Base-by-base conservation (phyloP, 108 stramenopile genomes). In the Nitzschia palea region DNA sequence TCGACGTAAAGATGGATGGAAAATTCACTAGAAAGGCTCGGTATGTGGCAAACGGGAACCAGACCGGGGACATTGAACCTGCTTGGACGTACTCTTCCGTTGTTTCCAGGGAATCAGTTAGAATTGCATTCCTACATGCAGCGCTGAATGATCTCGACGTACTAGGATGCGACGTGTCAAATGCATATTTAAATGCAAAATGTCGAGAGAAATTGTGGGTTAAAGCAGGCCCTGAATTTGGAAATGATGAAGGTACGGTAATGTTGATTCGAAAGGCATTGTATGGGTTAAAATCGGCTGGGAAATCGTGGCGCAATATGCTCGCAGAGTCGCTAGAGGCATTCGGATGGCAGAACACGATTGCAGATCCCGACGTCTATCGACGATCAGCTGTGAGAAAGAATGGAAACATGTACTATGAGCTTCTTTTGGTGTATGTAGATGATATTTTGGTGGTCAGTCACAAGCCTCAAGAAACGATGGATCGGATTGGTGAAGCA, bases 201-300 rank as follows among this genome's bases (percentile, higher is more conserved):
- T 51, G 18, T n/a, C 42, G 2, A 2, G 80, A 78, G 44, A 74
- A 69, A 55, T 20, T 78, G 15, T 75, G 60, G 47, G 66, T 44
- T 4, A 44, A 64, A 12, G 25, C 43, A 1, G 78, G 82, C 0
- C 43, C 36, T 14, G 77, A 82, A 32, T 82, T 74, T 55, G 77
- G 69, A 17, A 17, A 45, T 1, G 26, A 45, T 22, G 47, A 32
- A 12, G 62, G 61, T 0, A 66, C 77, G 25, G 68, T 73, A 0
- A 72, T 55, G 29, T 12, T 79, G 0, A 81, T 82, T 25, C 29
- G 23, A n/a, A 61, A 73, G 23, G 80, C 80, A 5, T 35, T 87
- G 26, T 87, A 87, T 69, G 86, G 85, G 2, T 52, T 67, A 0
- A 69, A 79, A 51, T 32, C 42, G 12, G 67, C 71, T 37, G 82